A percentile compares a stretch with the other conserved stretches of the same genome.
Evolutionary conservation across 2,329 filamentous ascomycete species (phyloP).

Genomic region (Fusarium globosum): DNA sequence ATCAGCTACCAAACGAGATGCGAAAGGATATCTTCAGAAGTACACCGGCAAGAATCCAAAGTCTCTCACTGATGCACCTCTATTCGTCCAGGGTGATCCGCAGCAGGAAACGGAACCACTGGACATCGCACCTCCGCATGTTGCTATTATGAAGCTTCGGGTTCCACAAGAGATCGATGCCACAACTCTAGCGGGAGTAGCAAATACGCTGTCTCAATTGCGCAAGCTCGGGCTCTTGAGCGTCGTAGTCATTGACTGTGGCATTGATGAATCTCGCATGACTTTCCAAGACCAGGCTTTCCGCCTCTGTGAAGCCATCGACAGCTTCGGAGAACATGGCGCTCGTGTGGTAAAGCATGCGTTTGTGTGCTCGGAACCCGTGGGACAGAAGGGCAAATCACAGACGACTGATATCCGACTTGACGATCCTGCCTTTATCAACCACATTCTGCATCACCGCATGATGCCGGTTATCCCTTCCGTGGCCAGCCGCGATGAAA

Average conservation of each 20-base stretch:
- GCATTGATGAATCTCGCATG: conserved; percentile 54
- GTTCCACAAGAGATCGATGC: conserved; percentile 78
- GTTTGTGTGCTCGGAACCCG: conserved; percentile 33
- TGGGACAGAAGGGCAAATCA: neutral
- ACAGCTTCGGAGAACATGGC: conserved; percentile 73
- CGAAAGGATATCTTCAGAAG: conserved; percentile 89
- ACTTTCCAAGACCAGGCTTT: conserved; percentile 72
- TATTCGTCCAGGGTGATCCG: conserved; percentile 52
- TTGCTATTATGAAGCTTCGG: conserved; percentile 88
- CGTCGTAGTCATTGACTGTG: conserved; percentile 84
- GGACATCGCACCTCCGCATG: conserved; percentile 58
- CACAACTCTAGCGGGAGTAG: conserved; percentile 77
- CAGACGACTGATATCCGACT: conserved; percentile 45
- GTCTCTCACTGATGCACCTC: conserved; percentile 41
- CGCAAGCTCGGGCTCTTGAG: conserved; percentile 83
- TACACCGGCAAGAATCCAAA: conserved; percentile 64
- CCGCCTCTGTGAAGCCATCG: conserved; percentile 79
- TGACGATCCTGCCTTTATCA: conserved; percentile 48
- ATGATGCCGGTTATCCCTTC: conserved; percentile 55
- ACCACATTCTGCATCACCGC: conserved; percentile 48
- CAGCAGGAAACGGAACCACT: conserved; percentile 15
- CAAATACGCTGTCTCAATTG: conserved; percentile 85
- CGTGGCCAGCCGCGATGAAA: conserved; percentile 56
- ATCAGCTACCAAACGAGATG: conserved; percentile 91
- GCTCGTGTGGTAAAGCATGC: conserved; percentile 72